Percentiles rank a stretch among this genome's conserved stretches.
Conservation (phyloP, 495 filamentous ascomycete species). For the Podospora fimiseda region DNA sequence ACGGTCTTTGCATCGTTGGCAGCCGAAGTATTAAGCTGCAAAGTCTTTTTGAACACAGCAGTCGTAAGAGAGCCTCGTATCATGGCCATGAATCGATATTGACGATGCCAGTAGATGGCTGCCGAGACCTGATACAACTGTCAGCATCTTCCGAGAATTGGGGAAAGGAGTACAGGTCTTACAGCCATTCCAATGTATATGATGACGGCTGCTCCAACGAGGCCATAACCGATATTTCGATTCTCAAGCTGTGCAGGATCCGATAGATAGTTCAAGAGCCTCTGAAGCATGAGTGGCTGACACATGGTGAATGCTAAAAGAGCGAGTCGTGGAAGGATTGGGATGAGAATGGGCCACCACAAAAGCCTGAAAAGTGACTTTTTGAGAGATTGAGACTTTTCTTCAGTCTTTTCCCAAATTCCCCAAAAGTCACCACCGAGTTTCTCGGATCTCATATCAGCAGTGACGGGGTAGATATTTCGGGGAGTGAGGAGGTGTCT, state of each 20-base stretch:
- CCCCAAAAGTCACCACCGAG: not conserved
- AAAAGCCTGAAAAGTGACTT: not conserved
- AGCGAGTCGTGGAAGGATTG: constrained; percentile 10
- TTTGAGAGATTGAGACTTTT: not conserved
- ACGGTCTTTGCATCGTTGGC: constrained; percentile 47
- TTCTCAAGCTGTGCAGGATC: constrained; percentile 1
- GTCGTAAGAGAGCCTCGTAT: constrained; percentile 48
- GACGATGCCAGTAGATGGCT: constrained; percentile 40
- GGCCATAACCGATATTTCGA: constrained; percentile 4
- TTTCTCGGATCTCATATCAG: constrained; percentile 3
- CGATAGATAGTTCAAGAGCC: constrained; percentile 1
- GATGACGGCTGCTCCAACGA: constrained; percentile 50
- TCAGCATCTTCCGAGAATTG: too few relatives aligned
- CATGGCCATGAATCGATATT: constrained; percentile 42
- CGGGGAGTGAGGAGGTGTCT: constrained; percentile 34
- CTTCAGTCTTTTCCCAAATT: not conserved
- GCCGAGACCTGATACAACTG: constrained; percentile 13
- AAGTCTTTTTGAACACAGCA: constrained; percentile 49
- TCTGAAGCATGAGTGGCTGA: constrained; percentile 7
- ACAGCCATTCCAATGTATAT: constrained; percentile 52
- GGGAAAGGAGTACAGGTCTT: constrained; percentile 1
- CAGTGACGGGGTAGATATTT: constrained; percentile 34
- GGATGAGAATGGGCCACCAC: constrained; percentile 8
- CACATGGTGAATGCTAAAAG: constrained; percentile 11
- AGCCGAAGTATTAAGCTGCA: constrained; percentile 31